These are phyloP conservation scores for Phytophthora fragariaefolia DNA, from an alignment of 352 stramenopile genomes.

Conservation along the genomic window DNA sequence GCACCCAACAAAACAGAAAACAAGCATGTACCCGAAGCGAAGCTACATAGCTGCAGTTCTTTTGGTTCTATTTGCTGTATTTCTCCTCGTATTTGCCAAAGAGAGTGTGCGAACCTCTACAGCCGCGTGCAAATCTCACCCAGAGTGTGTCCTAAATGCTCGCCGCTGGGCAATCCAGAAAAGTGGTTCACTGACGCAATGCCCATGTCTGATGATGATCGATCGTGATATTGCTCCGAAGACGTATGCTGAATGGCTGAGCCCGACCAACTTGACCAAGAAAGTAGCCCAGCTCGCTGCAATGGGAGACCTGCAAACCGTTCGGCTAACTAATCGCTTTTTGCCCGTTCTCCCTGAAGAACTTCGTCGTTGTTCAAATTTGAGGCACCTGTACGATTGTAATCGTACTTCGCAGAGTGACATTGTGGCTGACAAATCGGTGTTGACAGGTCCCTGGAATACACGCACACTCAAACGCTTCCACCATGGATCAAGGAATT, in stretches of 20 bases:
- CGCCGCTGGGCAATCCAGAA: constrained; percentile 16
- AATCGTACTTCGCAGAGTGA: constrained; percentile 23
- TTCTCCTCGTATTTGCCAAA: constrained; percentile 17
- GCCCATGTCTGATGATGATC: constrained; percentile 28
- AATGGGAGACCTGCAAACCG: constrained; percentile 16
- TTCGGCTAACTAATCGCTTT: constrained; percentile 17
- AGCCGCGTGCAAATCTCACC: background rate
- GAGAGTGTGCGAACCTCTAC: constrained; percentile 1
- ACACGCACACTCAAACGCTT: constrained; percentile 32
- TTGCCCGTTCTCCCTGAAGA: constrained; percentile 14
- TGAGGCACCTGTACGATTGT: constrained; percentile 7
- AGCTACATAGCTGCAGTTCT: constrained; percentile 1
- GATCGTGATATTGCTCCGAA: constrained; percentile 13
- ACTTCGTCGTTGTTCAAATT: constrained; percentile 1
- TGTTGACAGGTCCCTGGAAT: constrained; percentile 43
- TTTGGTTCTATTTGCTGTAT: constrained; percentile 9
- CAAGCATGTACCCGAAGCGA: constrained; percentile 7
- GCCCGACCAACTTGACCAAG: constrained; percentile 11
- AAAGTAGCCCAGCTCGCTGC: constrained; percentile 14
- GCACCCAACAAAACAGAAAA: background rate
- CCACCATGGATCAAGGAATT: constrained; percentile 40
- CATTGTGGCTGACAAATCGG: no score
- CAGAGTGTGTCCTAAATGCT: background rate
- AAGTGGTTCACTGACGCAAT: background rate
- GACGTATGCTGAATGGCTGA: constrained; percentile 13